A percentile compares a stretch with the other conserved stretches of the same genome.
Conservation (phyloP, 2,329 filamentous ascomycete species). For the Dothiorella sarmentorum region DNA sequence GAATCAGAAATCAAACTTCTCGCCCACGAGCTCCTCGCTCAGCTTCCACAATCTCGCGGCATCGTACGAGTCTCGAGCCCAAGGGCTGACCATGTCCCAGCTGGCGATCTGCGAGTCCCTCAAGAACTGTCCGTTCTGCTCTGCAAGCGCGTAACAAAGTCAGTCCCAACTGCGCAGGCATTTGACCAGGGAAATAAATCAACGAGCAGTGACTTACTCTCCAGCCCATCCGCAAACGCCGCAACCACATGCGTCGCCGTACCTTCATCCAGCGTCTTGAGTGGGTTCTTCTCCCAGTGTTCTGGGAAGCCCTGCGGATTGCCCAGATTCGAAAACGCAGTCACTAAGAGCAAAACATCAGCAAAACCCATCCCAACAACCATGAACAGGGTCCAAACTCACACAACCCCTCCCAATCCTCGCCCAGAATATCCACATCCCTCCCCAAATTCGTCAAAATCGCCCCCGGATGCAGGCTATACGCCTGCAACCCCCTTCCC, state of each 20-base stretch:
- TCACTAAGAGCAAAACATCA: not conserved
- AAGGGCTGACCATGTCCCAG: constrained; percentile 22
- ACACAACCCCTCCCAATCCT: constrained; percentile 24
- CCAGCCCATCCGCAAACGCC: constrained; percentile 29
- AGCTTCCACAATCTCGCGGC: constrained; percentile 32
- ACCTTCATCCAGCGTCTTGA: constrained; percentile 29
- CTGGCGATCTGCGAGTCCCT: constrained; percentile 26
- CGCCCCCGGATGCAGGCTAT: constrained; percentile 32
- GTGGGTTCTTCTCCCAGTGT: not conserved
- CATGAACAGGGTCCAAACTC: constrained; percentile 4
- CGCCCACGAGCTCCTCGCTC: constrained; percentile 32
- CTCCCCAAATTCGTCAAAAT: constrained; percentile 25
- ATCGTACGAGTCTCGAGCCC: constrained; percentile 25
- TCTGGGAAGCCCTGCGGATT: not conserved
- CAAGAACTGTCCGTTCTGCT: constrained; percentile 29
- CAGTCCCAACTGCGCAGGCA: not conserved
- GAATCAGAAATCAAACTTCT: constrained; percentile 28
- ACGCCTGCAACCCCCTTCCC: constrained; percentile 25
- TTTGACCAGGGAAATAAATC: not conserved
- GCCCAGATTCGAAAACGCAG: not conserved
- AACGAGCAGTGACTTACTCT: too few relatives aligned
- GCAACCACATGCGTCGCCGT: constrained; percentile 31
- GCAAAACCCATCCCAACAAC: not conserved
- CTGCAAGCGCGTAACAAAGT: not conserved
- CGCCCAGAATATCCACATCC: not conserved